Conservation (phyloP, 2,329 filamentous ascomycete species). For the Epichloe hybrida region DNA sequence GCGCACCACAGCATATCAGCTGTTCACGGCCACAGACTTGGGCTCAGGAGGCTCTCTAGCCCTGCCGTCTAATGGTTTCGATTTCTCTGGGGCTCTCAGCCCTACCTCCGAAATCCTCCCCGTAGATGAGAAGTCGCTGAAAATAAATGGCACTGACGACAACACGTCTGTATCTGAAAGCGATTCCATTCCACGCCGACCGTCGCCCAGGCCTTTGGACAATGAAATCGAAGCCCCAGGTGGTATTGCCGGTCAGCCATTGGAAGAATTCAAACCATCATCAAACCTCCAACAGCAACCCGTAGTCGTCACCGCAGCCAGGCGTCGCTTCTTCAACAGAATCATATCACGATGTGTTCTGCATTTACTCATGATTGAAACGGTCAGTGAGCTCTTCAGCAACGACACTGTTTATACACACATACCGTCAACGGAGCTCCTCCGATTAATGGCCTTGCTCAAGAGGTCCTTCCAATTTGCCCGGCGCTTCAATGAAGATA, state of each 20-base stretch:
- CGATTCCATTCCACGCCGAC: constrained; percentile 19
- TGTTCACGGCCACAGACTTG: constrained; percentile 71
- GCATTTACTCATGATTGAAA: constrained; percentile 98
- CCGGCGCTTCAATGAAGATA: constrained; percentile 94
- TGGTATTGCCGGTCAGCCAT: constrained; percentile 23
- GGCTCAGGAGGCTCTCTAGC: constrained; percentile 38
- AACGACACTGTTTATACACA: constrained; percentile 90
- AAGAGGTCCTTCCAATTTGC: constrained; percentile 97
- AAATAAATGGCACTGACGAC: constrained; percentile 42
- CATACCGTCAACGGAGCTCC: constrained; percentile 79
- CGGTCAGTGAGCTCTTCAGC: constrained; percentile 94
- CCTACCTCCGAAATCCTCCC: constrained; percentile 24
- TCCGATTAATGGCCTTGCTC: constrained; percentile 83
- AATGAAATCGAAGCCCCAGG: constrained; percentile 22
- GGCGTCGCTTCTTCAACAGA: constrained; percentile 92
- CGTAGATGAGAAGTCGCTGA: constrained; percentile 43
- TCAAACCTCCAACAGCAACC: constrained; percentile 72
- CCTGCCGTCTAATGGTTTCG: constrained; percentile 36
- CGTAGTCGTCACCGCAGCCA: constrained; percentile 81
- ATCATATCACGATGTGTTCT: constrained; percentile 98
- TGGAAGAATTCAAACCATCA: constrained; percentile 81
- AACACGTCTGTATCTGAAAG: constrained; percentile 18
- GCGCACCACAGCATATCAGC: constrained; percentile 82
- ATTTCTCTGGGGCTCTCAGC: constrained; percentile 34
- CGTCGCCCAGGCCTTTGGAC: constrained; percentile 17